Evolutionary conservation across 176 grass and related monocot genomes (phyloP).

Genomic region (Otatea glauca): DNA sequence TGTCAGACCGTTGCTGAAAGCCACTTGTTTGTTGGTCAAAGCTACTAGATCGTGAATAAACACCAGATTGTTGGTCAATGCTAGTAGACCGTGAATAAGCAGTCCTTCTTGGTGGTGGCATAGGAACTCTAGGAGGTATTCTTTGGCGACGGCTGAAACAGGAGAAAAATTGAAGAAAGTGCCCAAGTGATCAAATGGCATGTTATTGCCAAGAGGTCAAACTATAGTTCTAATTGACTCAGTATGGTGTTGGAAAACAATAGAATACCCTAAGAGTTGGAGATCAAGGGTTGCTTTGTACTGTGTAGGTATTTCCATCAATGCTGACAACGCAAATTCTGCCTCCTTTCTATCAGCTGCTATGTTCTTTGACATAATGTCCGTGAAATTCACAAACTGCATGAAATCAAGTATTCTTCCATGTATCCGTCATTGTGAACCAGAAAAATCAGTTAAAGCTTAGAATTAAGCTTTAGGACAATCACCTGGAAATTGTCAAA

Average conservation of each 20-base stretch:
- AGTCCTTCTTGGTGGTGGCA: constrained; percentile 66
- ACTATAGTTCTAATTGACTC: not conserved
- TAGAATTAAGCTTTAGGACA: constrained; percentile 20
- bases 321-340: constrained; percentile 86
- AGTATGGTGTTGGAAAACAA: not conserved
- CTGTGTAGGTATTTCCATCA: constrained; percentile 95
- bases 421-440: not conserved
- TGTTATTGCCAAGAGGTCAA: constrained; percentile 8
- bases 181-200: constrained; percentile 31
- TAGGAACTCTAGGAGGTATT: constrained; percentile 60
- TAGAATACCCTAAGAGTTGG: constrained; percentile 85
- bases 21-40: constrained; percentile 62
- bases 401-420: constrained; percentile 41
- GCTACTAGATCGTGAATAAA: constrained; percentile 79
- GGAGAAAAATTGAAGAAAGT: constrained; percentile 41
- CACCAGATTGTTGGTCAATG: constrained; percentile 64
- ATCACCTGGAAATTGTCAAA: constrained; percentile 98
- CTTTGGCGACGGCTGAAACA: constrained; percentile 67
- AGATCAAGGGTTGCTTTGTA: constrained; percentile 97
- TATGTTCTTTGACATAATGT: constrained; percentile 95
- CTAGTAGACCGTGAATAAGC: constrained; percentile 76
- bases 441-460: constrained; percentile 15
- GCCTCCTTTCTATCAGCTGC: constrained; percentile 81
- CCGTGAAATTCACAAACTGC: constrained; percentile 99
- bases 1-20: constrained; percentile 47